These are phyloP conservation scores for Gossypium schwendimanii DNA, from an alignment of 441 rosid species.

Conservation along the genomic window DNA sequence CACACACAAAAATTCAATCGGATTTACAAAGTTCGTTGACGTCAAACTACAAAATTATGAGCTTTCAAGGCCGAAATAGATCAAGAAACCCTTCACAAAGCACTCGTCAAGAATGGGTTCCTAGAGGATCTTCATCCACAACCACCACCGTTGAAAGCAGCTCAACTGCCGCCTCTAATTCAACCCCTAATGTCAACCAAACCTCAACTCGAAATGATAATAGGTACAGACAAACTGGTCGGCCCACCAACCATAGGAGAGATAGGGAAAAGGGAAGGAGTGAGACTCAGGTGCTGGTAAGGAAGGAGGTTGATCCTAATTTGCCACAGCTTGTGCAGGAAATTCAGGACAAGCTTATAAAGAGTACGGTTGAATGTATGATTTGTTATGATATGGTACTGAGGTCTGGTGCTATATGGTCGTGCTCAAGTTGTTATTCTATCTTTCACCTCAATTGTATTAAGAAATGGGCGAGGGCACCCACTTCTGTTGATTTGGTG, in stretches of 20 bases:
- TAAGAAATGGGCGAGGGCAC: slow-evolving; percentile 97
- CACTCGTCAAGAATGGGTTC: slow-evolving; percentile 71
- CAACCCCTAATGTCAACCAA: slow-evolving; percentile 16
- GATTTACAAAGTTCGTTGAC: not conserved
- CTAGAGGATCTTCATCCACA: slow-evolving; percentile 41
- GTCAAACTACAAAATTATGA: slow-evolving; percentile 29
- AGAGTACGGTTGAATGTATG: slow-evolving; percentile 85
- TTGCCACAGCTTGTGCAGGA: slow-evolving; percentile 94
- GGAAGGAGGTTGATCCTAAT: slow-evolving; percentile 39
- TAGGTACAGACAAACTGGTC: slow-evolving; percentile 26
- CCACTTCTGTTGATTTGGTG: slow-evolving; percentile 68
- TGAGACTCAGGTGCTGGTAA: slow-evolving; percentile 24
- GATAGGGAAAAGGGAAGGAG: slow-evolving; percentile 25
- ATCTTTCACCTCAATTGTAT: slow-evolving; percentile 89
- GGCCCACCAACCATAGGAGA: slow-evolving; percentile 35
- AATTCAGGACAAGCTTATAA: slow-evolving; percentile 77
- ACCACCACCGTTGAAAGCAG: slow-evolving; percentile 19
- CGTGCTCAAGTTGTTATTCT: slow-evolving; percentile 91
- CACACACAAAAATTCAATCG: not conserved
- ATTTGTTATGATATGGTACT: slow-evolving; percentile 93
- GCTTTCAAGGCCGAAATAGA: slow-evolving; percentile 52
- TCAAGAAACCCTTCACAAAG: slow-evolving; percentile 31
- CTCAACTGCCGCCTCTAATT: slow-evolving; percentile 17
- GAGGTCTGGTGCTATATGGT: slow-evolving; percentile 81
- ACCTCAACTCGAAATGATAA: slow-evolving; percentile 22